Base-by-base conservation (phyloP, 2,329 filamentous ascomycete genomes). In the Trichoderma guizhouense region DNA sequence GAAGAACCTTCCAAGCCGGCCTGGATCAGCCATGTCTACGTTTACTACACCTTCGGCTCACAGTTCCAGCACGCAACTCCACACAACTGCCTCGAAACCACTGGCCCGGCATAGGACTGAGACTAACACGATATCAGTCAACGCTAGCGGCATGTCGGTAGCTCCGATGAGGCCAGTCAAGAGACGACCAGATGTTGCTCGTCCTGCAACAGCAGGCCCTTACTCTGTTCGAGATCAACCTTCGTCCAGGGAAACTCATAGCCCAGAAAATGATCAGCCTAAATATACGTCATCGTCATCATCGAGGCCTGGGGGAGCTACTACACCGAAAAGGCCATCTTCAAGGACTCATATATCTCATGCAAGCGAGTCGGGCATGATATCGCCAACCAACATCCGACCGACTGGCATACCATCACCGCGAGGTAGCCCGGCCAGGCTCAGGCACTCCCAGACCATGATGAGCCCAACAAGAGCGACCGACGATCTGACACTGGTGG, bases 161-260 rank as follows among this genome's bases (percentile, higher is more conserved):
- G 89, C 89, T 32, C 89, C 89, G 1, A 88, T 91, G 85, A 84
- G 89, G 71, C 89, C 89, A 62, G 83, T 85, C 55, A 87, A 86
- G 78, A 86, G 85, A 75, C 83, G 87, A 55, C 88, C 89, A 3
- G 89, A 91, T 70, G 82, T 88, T 75, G 85, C 85, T 57, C 84
- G 89, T 71, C 89, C 89, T 39, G 89, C 89, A 14, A 91, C 89
- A 14, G 89, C 89, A 12, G 89, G 89, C 0, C 89, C 89, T 0
- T 91, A 91, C 77, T 91, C 89, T 24, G 85, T 90, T 11, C 83
- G 89, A 74, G 84, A 84, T n/a, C 86, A 87, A 15, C 76, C 81
- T 3, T 72, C 75, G 3, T 74, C 73, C 6, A 60, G 80, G 32
- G 81, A 82, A 51, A 69, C 75, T 15, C 78, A 75, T 36, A 89